Evolutionary conservation across 371 early-diverging fungal species (phyloP), one percentile per base, ranked within the genome.

Genomic region (Apophysomyces sp.): DNA sequence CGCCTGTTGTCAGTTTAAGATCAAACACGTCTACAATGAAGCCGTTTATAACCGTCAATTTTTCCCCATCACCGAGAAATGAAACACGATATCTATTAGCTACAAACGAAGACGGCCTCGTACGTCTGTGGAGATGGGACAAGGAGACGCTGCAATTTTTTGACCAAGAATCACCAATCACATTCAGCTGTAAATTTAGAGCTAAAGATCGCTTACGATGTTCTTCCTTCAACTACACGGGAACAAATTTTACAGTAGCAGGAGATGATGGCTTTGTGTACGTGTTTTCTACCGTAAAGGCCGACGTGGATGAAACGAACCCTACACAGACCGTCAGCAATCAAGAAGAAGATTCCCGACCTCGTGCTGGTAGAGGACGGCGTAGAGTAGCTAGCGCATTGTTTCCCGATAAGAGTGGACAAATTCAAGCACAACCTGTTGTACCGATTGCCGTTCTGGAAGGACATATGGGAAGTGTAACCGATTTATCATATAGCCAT

Each of bases 231-330:
- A 91, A 91, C 61, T 76, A 72, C 31, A 92, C 91, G 0, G 95
- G 95, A 15, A 90, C 94, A 2, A 78, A 84, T 11, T 91, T 95
- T 70, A 88, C 91, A 13, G 85, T 94, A 2, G 90, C 93, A 28
- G 92, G 94, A 4, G 82, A 83, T 18, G 91, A 91, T 72, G 94
- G 96, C 0, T 82, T 88, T 52, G 80, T 95, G 0, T 86, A 89
- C 64, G 76, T 93, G 1, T 91, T 86, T 65, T 83, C 88, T 1
- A 84, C 86, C 0, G 74, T 87, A 24, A 80, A 36, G 7, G n/a
- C 34, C 26, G 56, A 57, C 0, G 39, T 39, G 39, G 29, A 28
- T 12, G 40, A 57, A n/a, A 26, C 29, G 16, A 27, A 57, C 11
- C n/a, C 9, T 3, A 24, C 18, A 58, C 66, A 28, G 57, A 59